Evolutionary conservation across 768 basidiomycete species (phyloP).

Genomic region (Mycena sanguinolenta): DNA sequence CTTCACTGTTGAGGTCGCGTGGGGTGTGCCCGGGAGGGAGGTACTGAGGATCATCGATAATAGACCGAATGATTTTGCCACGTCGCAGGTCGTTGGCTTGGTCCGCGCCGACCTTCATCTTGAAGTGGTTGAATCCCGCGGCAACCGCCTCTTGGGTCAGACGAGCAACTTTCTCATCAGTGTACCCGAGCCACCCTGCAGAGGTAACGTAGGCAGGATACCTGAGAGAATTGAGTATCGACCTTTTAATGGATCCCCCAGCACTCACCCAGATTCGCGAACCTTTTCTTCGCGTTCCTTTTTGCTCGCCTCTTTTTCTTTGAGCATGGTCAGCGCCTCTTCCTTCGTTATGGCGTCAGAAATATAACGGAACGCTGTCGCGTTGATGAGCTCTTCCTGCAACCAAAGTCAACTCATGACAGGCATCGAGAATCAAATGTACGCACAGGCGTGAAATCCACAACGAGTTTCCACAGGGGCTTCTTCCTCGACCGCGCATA

Average conservation of each 20-base stretch:
- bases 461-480: conserved; percentile 94
- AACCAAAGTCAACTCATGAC: neutral
- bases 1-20: conserved; percentile 72
- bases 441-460: conserved; percentile 86
- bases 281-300: conserved; percentile 84
- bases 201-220: conserved; percentile 96
- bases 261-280: too few relatives aligned
- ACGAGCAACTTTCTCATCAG: conserved; percentile 90
- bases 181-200: conserved; percentile 95
- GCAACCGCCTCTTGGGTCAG: conserved; percentile 89
- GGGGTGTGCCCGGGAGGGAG: conserved; percentile 71
- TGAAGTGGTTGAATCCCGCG: conserved; percentile 97
- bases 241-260: too few relatives aligned
- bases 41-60: conserved; percentile 93
- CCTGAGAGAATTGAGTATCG: too few relatives aligned
- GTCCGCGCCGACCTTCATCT: conserved; percentile 97
- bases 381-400: conserved; percentile 83
- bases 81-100: conserved; percentile 87
- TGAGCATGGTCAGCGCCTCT: conserved; percentile 88
- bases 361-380: conserved; percentile 90
- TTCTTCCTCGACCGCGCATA: conserved; percentile 84
- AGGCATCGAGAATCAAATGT: neutral
- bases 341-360: conserved; percentile 93
- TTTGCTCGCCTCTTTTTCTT: conserved; percentile 81
- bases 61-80: conserved; percentile 89